These are phyloP conservation scores for Lasiosphaeria hispida DNA, from an alignment of 495 filamentous ascomycete genomes.

Conservation along the genomic window DNA sequence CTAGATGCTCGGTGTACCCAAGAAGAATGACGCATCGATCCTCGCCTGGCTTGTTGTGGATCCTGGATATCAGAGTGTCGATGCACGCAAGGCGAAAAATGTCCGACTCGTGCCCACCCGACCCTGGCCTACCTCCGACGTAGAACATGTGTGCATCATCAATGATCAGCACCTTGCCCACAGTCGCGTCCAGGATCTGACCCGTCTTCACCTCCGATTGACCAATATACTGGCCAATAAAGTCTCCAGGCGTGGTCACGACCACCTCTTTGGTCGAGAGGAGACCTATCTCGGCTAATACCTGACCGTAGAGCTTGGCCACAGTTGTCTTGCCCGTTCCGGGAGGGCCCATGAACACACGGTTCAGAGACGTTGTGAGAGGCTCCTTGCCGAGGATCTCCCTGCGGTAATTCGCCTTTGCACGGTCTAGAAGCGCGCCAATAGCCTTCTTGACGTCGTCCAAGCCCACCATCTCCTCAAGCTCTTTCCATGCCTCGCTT, in stretches of 20 bases:
- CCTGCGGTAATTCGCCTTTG: constrained; percentile 57
- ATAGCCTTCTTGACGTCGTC: constrained; percentile 56
- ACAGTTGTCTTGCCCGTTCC: constrained; percentile 79
- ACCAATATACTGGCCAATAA: constrained; percentile 62
- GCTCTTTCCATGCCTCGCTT: constrained; percentile 52
- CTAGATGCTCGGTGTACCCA: constrained; percentile 74
- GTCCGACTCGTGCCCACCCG: constrained; percentile 34
- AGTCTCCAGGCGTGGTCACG: constrained; percentile 70
- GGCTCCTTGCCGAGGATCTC: constrained; percentile 57
- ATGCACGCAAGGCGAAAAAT: constrained; percentile 62
- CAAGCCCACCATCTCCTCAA: constrained; percentile 57
- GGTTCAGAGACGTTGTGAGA: constrained; percentile 59
- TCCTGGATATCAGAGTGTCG: constrained; percentile 80
- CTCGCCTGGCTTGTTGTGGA: constrained; percentile 73
- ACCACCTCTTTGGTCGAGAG: constrained; percentile 65
- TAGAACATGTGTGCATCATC: constrained; percentile 69
- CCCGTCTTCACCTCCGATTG: constrained; percentile 70
- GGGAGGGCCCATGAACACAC: constrained; percentile 65
- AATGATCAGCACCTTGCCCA: constrained; percentile 74
- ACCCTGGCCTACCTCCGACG: constrained; percentile 22
- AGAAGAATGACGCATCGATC: constrained; percentile 76
- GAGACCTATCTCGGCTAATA: constrained; percentile 59
- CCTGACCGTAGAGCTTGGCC: constrained; percentile 68
- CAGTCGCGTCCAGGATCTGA: constrained; percentile 60
- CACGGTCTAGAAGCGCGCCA: constrained; percentile 45